Evolutionary conservation across 2,329 filamentous ascomycete genomes (phyloP).

Genomic region (Pseudogymnoascus sp.): DNA sequence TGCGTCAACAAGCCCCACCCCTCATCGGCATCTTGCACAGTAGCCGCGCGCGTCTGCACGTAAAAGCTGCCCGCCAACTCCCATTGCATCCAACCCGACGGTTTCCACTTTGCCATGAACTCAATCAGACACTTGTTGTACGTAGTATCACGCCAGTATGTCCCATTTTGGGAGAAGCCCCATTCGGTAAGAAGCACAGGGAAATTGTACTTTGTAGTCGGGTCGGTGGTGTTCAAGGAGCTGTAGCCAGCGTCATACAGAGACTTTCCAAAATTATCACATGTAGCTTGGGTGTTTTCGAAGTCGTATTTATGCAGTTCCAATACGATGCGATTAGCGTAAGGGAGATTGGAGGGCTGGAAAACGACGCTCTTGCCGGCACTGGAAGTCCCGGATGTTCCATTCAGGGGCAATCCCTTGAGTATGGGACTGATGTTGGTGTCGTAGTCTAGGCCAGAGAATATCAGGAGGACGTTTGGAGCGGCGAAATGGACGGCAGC

Average conservation of each 20-base stretch:
- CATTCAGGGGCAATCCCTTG: not conserved
- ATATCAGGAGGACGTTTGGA: conserved; percentile 37
- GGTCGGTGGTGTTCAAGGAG: conserved; percentile 29
- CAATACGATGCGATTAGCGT: conserved; percentile 38
- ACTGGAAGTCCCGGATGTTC: conserved; percentile 28
- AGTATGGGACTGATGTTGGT: conserved; percentile 29
- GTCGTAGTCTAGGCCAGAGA: conserved; percentile 42
- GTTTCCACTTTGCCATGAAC: conserved; percentile 38
- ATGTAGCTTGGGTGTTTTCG: conserved; percentile 32
- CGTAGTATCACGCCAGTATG: conserved; percentile 36
- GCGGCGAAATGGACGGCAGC: conserved; percentile 36
- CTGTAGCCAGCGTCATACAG: conserved; percentile 36
- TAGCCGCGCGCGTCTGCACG: conserved; percentile 36
- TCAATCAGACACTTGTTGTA: conserved; percentile 47
- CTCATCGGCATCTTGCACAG: conserved; percentile 47
- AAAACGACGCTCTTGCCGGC: conserved; percentile 33
- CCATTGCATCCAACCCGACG: conserved; percentile 52
- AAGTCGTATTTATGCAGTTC: conserved; percentile 40
- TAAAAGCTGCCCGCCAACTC: conserved; percentile 54
- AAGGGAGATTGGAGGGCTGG: conserved; percentile 31
- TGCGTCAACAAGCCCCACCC: conserved; percentile 48
- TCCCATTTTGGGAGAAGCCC: conserved; percentile 42
- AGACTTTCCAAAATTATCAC: conserved; percentile 29
- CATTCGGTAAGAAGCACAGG: conserved; percentile 38
- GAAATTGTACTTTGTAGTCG: conserved; percentile 29